phyloP scores from a whole-genome alignment of 176 grass and related monocot species.

The Triticum urartu region DNA sequence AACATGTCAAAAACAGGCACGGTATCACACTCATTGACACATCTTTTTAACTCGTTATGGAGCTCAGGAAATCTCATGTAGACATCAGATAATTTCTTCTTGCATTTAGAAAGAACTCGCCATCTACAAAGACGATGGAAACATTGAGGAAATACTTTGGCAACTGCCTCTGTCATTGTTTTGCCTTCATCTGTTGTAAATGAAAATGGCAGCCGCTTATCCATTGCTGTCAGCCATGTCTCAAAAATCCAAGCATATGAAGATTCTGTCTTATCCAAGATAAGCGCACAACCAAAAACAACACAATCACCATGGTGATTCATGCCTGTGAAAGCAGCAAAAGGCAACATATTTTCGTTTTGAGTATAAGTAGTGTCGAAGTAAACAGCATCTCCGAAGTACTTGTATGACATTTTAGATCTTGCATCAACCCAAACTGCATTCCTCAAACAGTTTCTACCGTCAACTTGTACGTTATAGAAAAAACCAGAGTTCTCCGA shows the following conservation, averaged over 20 bases:
- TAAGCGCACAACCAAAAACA: conserved; percentile 84
- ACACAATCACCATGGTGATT: conserved; percentile 84
- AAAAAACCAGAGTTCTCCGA: conserved; percentile 73
- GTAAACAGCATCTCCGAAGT: conserved; percentile 87
- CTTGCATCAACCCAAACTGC: conserved; percentile 90
- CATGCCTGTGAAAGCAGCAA: conserved; percentile 76
- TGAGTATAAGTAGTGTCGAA: conserved; percentile 78
- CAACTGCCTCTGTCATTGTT: conserved; percentile 57
- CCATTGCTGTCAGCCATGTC: conserved; percentile 81
- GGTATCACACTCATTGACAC: conserved; percentile 61
- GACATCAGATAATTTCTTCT: conserved; percentile 80
- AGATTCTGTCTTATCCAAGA: conserved; percentile 70
- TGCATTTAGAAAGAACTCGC: conserved; percentile 85
- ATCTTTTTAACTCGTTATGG: conserved; percentile 76
- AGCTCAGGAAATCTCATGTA: conserved; percentile 58
- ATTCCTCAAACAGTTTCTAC: conserved; percentile 75
- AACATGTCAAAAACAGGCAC: conserved; percentile 62
- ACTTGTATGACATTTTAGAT: conserved; percentile 75
- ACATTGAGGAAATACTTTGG: conserved; percentile 72
- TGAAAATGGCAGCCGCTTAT: conserved; percentile 58
- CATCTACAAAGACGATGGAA: conserved; percentile 93
- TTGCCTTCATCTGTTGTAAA: conserved; percentile 88
- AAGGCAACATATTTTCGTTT: conserved; percentile 73
- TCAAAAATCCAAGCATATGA: conserved; percentile 82
- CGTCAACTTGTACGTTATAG: conserved; percentile 71